Evolutionary conservation across 805 yeast species (phyloP), one percentile per base, ranked within the genome.

Genomic region (Ogataea populi-albae): DNA sequence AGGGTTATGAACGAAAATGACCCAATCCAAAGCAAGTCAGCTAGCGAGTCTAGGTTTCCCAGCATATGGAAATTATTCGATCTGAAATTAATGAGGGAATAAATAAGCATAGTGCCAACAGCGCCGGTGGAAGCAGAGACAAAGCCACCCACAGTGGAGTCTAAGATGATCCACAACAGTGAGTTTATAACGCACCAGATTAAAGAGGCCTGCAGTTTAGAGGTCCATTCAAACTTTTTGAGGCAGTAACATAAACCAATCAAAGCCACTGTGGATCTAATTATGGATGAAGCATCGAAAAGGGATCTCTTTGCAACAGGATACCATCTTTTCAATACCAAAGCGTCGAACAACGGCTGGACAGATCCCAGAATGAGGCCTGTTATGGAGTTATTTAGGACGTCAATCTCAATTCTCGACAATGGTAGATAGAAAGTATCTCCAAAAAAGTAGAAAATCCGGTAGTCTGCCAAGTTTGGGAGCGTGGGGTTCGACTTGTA

Each of bases 201-300:
- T 28, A 74, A 60, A 3, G 82, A 69, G 9, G 83, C 81, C 50
- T 84, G 88, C 27, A 77, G 59, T 14, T 79, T 69, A 0, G 82
- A 72, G 32, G 69, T 61, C 91, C 91, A 83, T 48, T 79, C 81
- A 24, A 80, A 65, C 45, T 75, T 78, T 47, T 85, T 70, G 22
- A 84, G 70, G 17, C 86, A 87, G 50, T 78, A 83, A 4, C 79
- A 70, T 23, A 84, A 73, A 3, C 94, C 94, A 27, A 83, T 61
- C 48, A 82, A 71, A 3, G 86, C 81, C 37, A 81, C 73, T 30
- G 67, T 58, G 15, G 78, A 53, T 47, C 73, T 59, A 3, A 69
- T 46, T 18, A 66, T 40, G 3, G 55, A 38, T 2, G 50, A 32
- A 3, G 48, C 34, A 5, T 47, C 46, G 14, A 43, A 35, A 12